These are phyloP conservation scores for Umbelopsis isabellina DNA, from an alignment of 192 early-diverging fungal genomes.

Conservation along the genomic window DNA sequence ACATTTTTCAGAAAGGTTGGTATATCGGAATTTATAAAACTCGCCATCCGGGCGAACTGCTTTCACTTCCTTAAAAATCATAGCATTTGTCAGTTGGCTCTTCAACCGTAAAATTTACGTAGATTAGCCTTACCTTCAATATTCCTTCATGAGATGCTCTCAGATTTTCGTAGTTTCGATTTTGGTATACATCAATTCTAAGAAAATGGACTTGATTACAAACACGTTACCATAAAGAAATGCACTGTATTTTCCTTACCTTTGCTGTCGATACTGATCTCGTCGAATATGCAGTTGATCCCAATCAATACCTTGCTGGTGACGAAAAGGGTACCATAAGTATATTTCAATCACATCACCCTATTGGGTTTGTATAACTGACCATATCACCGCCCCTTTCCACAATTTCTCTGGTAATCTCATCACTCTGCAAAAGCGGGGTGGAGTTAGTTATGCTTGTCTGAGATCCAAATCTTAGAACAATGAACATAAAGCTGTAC, in stretches of 20 bases:
- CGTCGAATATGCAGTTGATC: conserved; percentile 26
- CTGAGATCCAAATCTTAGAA: conserved; percentile 15
- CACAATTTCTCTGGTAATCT: conserved; percentile 34
- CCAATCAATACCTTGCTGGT: conserved; percentile 48
- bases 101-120: not conserved
- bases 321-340: not conserved
- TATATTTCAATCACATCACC: not conserved
- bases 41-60: conserved; percentile 31
- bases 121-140: conserved; percentile 7
- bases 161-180: not conserved
- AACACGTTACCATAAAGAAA: not conserved
- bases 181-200: conserved; percentile 2
- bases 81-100: conserved; percentile 13
- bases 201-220: not conserved
- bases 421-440: conserved; percentile 16
- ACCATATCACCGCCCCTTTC: conserved; percentile 45
- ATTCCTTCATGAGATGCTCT: not conserved
- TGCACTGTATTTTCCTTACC: conserved; percentile 23
- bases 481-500: not conserved
- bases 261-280: conserved; percentile 39
- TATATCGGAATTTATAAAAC: conserved; percentile 53
- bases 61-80: conserved; percentile 33
- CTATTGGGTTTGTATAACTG: not conserved
- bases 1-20: conserved; percentile 51
- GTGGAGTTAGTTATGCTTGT: not conserved